Base-by-base conservation (phyloP, 768 basidiomycete species). In the Auriculariales sp. region DNA sequence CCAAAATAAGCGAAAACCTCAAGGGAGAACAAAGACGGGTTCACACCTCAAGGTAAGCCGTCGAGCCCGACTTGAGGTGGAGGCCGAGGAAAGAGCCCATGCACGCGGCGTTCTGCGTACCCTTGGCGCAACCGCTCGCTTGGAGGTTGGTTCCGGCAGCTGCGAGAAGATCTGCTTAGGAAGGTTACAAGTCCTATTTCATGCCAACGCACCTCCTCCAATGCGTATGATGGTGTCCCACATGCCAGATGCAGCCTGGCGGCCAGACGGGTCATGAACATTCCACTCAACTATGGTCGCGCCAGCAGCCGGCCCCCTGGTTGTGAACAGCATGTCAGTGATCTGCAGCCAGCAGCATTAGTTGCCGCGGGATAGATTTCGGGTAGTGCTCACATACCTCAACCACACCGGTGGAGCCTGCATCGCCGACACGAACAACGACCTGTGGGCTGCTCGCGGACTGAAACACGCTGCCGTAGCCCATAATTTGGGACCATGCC, bases 1-100 rank as follows among this genome's bases (percentile, higher is more conserved):
- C n/a, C 25, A 15, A n/a, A 49, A 28, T 28, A 9, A 17, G 32
- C 12, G n/a, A n/a, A n/a, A 50, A 46, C 11, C 11, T 12, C 7
- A 22, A 17, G 39, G n/a, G 28, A 28, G 15, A 12, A 5, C 7
- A 30, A 4, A 46, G 52, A 35, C 57, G 58, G 28, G 39, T 51
- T 44, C 50, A 51, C 28, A 51, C 14, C 45, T 44, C 39, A 25
- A 44, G 39, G 51, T 71, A 71, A 2, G 65, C 70, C 32, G 62
- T 66, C 3, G 70, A 63, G 5, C 50, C 48, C 1, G 57, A 33
- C 0, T 68, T 69, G 30, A 89, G 60, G 55, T 88, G 80, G 22
- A 88, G 58, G n/a, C 61, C 75, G 51, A 87, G 59, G 67, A 80
- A 88, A 3, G 81, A 77, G 25, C 78, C 79, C 17, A 68, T 70